Evolutionary conservation across 2,329 filamentous ascomycete species (phyloP), one percentile per base, ranked within the genome.

Genomic region (Dissoconium aciculare): DNA sequence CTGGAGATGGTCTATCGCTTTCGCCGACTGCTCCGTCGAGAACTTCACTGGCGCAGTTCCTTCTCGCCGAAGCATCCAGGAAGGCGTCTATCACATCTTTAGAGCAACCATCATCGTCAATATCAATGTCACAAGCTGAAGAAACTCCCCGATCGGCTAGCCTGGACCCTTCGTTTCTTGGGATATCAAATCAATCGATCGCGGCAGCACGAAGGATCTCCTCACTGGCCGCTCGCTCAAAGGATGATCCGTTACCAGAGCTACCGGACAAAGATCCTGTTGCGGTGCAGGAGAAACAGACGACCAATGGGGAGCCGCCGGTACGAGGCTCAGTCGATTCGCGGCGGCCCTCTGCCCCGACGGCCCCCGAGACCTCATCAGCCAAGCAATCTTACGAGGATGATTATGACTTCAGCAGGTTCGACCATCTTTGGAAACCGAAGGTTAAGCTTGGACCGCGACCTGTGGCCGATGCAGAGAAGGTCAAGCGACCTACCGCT

Each of bases 381-480:
- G 32, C 26, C 33, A 37, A 12, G 17, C 15, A 59, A 57, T 14
- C 45, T 32, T 47, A 55, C 49, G 54, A 69, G 49, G 53, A 64
- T 33, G 47, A 58, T 10, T 62, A 61, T 40, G 56, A 57, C 32
- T 47, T 48, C 34, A 56, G 56, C 37, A 63, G 63, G 31, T 62
- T 66, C 42, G 60, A 60, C 13, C 52, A 42, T 11, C 26, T 38
- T 5, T 43, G 59, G 44, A 83, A 80, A 47, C 78, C 77, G 26
- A 94, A 91, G 53, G 75, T 93, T 33, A 94, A 91, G 56, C 69
- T 93, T 26, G 89, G 76, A 1, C 87, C 89, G 6, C 71, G 87
- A 27, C 84, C 84, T 15, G 87, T 83, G 3, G 37, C 39, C 21
- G 21, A 37, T 12, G 32, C 37, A n/a, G 46, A 50, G 5, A 44